Percentiles rank a stretch among this genome's conserved stretches.
Evolutionary conservation across 2,329 filamentous ascomycete genomes (phyloP).

Genomic region (Diaporthe sp.): DNA sequence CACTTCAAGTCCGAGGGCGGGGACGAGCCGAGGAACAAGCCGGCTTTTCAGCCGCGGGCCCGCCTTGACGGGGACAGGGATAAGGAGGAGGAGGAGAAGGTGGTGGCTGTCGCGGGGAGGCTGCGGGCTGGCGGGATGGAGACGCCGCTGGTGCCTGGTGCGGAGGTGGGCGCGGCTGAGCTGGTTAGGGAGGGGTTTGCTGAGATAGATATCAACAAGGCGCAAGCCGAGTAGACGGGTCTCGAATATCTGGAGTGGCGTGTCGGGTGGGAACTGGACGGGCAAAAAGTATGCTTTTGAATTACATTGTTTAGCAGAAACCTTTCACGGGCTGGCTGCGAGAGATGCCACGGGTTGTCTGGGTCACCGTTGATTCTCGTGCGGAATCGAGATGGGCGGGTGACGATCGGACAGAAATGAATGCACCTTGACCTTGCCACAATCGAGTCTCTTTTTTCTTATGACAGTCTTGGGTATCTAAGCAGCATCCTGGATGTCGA

Average conservation of each 20-base stretch:
- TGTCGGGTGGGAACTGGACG: not conserved
- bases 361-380: too few relatives aligned
- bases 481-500: constrained; percentile 41
- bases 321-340: not conserved
- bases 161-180: constrained; percentile 58
- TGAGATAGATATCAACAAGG: constrained; percentile 50
- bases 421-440: not conserved
- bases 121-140: constrained; percentile 62
- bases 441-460: not conserved
- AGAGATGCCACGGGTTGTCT: not conserved
- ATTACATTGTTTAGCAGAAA: not conserved
- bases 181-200: constrained; percentile 70
- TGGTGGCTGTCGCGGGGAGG: constrained; percentile 48
- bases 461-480: constrained; percentile 29
- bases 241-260: not conserved
- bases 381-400: not conserved
- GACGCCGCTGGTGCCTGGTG: constrained; percentile 62
- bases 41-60: constrained; percentile 76
- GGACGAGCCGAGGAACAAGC: constrained; percentile 75
- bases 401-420: not conserved
- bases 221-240: not conserved
- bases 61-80: constrained; percentile 56
- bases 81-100: constrained; percentile 45
- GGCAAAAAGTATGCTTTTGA: not conserved
- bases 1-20: constrained; percentile 80